Conservation (phyloP, 352 stramenopile species). For the Phytophthora megakarya region DNA sequence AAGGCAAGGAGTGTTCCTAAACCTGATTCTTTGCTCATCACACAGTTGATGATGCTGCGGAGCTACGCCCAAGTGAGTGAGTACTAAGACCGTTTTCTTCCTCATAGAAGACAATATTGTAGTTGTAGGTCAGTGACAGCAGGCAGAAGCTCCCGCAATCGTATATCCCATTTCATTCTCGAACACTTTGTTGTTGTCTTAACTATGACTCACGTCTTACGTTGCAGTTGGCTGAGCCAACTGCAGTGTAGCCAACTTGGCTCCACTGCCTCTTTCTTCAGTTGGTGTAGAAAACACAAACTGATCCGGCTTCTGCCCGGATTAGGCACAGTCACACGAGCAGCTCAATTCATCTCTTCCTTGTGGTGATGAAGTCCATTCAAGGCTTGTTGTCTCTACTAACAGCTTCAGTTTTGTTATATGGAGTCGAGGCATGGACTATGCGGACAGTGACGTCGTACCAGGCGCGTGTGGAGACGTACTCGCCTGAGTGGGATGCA, state of each 20-base stretch:
- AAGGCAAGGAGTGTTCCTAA: slow-evolving; percentile 40
- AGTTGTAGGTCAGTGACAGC: slow-evolving; percentile 35
- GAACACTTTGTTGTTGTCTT: too few species aligned
- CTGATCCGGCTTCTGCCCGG: slow-evolving; percentile 1
- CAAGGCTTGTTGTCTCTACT: not conserved
- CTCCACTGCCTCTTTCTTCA: slow-evolving; percentile 8
- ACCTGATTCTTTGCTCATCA: slow-evolving; percentile 6
- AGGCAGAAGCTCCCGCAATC: slow-evolving; percentile 21
- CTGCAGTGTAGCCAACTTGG: too few species aligned
- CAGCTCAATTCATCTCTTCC: slow-evolving; percentile 8
- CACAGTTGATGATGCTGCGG: slow-evolving; percentile 3
- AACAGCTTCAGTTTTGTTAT: not conserved
- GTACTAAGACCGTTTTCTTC: slow-evolving; percentile 27
- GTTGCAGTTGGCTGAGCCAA: too few species aligned
- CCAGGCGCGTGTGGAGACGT: slow-evolving; percentile 64
- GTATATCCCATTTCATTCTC: slow-evolving; percentile 12
- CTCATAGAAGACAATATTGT: slow-evolving; percentile 26
- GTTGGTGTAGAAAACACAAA: slow-evolving; percentile 9
- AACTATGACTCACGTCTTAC: not conserved
- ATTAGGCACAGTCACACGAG: slow-evolving; percentile 15
- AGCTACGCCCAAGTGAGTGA: slow-evolving; percentile 20
- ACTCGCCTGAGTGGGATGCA: slow-evolving; percentile 53
- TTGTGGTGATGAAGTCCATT: not conserved
- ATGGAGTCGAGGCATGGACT: slow-evolving; percentile 31
- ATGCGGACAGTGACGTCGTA: slow-evolving; percentile 59